Evolutionary conservation across 2,329 filamentous ascomycete genomes (phyloP).

Genomic region (Penicillium paneum): DNA sequence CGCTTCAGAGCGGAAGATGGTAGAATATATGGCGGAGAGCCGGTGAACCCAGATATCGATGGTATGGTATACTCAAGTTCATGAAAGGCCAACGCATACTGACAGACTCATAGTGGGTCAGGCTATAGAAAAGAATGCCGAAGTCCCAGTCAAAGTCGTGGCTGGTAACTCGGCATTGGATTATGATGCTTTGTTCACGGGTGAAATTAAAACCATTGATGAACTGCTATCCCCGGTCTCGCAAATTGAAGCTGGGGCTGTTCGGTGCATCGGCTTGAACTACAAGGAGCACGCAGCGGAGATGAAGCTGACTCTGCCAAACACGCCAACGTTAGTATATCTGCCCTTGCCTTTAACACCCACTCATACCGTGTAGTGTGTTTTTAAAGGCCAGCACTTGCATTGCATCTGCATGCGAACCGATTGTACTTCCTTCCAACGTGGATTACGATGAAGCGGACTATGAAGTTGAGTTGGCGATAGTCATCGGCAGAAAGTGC

Average conservation of each 20-base stretch:
- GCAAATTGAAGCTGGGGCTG: conserved; percentile 10
- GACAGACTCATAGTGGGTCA: conserved; percentile 6
- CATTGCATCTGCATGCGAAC: conserved; percentile 11
- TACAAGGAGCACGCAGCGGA: conserved; percentile 15
- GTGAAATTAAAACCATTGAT: conserved; percentile 1
- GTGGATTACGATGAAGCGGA: conserved; percentile 12
- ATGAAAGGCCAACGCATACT: not conserved
- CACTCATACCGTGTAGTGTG: conserved; percentile 1
- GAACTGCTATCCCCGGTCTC: conserved; percentile 11
- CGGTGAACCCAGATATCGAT: conserved; percentile 9
- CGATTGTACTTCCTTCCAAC: conserved; percentile 10
- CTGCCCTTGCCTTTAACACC: not conserved
- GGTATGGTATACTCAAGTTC: not conserved
- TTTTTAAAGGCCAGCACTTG: conserved; percentile 11
- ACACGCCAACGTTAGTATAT: conserved; percentile 8
- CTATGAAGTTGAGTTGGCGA: conserved; percentile 13
- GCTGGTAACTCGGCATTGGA: conserved; percentile 5
- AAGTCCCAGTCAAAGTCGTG: conserved; percentile 6
- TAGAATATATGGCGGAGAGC: conserved; percentile 10
- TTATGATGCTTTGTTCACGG: conserved; percentile 9
- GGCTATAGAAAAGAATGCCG: conserved; percentile 1
- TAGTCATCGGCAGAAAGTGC: conserved; percentile 10
- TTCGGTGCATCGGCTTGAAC: conserved; percentile 13
- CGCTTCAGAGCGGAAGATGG: conserved; percentile 8
- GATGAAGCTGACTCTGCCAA: conserved; percentile 13